A percentile compares a stretch with the other conserved stretches of the same genome.
phyloP scores from a whole-genome alignment of 768 basidiomycete genomes.

The Megacollybia marginata region DNA sequence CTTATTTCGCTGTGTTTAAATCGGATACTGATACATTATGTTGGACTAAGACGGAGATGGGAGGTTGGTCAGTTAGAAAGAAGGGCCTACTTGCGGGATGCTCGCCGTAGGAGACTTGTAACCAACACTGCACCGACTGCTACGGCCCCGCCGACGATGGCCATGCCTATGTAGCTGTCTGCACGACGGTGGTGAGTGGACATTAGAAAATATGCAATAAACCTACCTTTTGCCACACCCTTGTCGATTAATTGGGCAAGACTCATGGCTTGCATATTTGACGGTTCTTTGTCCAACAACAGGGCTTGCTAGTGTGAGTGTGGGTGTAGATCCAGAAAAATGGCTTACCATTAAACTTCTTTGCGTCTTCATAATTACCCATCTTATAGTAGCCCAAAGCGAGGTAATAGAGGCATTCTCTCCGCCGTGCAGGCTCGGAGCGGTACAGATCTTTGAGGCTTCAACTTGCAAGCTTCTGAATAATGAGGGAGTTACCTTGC shows the following conservation, averaged over 20 bases:
- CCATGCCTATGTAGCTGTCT: slow-evolving; percentile 99
- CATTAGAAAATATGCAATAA: background rate
- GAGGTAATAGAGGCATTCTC: slow-evolving; percentile 96
- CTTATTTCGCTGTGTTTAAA: background rate
- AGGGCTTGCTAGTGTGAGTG: slow-evolving; percentile 43
- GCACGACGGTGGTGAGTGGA: slow-evolving; percentile 3
- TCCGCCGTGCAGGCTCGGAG: slow-evolving; percentile 72
- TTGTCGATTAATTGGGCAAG: slow-evolving; percentile 80
- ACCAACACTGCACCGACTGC: slow-evolving; percentile 73
- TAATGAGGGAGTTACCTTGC: slow-evolving; percentile 52
- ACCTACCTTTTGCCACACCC: slow-evolving; percentile 71
- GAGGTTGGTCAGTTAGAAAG: slow-evolving; percentile 6
- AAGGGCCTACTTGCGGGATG: slow-evolving; percentile 41
- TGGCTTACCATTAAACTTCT: slow-evolving; percentile 83
- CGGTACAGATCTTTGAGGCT: slow-evolving; percentile 76
- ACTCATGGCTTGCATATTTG: slow-evolving; percentile 89
- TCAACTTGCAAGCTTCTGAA: slow-evolving; percentile 4
- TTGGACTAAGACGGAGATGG: background rate
- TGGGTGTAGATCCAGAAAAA: background rate
- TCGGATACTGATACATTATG: background rate
- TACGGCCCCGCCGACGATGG: slow-evolving; percentile 83
- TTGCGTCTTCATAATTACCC: slow-evolving; percentile 89
- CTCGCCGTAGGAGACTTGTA: slow-evolving; percentile 81
- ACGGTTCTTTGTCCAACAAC: slow-evolving; percentile 85
- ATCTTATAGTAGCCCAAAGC: slow-evolving; percentile 96